Evolutionary conservation across 352 stramenopile species (phyloP).

Genomic region (Elongisporangium undulatum): DNA sequence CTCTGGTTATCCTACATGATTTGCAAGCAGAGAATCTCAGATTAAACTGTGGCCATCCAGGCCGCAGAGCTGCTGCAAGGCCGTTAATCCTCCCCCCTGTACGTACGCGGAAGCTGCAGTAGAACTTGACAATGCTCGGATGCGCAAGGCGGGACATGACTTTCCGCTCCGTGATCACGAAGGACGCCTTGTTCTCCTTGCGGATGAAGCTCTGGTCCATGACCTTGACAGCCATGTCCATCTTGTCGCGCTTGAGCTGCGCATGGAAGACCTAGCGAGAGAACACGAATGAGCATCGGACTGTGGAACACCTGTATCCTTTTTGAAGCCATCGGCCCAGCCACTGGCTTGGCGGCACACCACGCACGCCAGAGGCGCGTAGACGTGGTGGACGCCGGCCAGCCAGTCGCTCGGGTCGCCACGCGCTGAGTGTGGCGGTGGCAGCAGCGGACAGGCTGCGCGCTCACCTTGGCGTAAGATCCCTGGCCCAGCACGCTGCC

Average conservation of each 20-base stretch:
- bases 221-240: conserved; percentile 89
- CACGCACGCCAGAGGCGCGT: background rate
- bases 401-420: background rate
- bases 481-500: conserved; percentile 83
- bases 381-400: background rate
- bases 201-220: conserved; percentile 91
- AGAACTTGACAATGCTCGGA: conserved; percentile 88
- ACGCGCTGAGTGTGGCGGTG: background rate
- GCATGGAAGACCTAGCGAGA: conserved; percentile 76
- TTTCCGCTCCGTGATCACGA: conserved; percentile 88
- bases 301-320: background rate
- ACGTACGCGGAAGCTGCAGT: conserved; percentile 82
- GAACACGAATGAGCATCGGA: background rate
- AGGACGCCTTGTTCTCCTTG: conserved; percentile 90
- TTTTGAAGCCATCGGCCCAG: background rate
- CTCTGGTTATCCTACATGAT: conserved; percentile 69
- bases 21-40: background rate
- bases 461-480: conserved; percentile 78
- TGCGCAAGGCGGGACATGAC: conserved; percentile 87
- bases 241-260: conserved; percentile 69
- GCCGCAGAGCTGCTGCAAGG: background rate
- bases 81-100: background rate
- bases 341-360: background rate
- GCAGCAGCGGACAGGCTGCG: background rate
- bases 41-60: background rate